Base-by-base conservation (phyloP, 2,329 filamentous ascomycete genomes). In the Pseudogymnoascus sp. region DNA sequence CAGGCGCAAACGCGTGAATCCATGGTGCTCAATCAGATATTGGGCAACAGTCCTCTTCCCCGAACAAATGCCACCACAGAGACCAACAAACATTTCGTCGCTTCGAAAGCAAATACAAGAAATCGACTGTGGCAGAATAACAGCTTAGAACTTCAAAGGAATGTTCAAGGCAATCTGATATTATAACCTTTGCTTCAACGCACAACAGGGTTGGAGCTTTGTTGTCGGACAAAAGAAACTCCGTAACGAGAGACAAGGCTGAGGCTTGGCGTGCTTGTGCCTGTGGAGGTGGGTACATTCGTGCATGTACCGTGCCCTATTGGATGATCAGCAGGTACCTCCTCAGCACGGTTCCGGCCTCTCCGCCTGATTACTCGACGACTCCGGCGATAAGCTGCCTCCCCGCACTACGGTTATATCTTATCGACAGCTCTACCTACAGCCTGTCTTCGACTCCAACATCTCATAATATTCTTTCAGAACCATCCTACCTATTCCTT, bases 11-110 rank as follows among this genome's bases (percentile, higher is more conserved):
- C 85, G 84, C 66, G 83, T 86, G 77, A 97, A 99, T 66, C 85
- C 86, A 75, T 97, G 89, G 68, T 93, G 85, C 67, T 92, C 84
- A 67, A 93, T 85, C 7, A 99, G 84, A 74, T 96, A 97, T 63
- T 90, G 85, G 64, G 92, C 92, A 68, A 97, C 90, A 8, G 91
- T 91, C 73, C 86, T 87, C 79, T 97, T 97, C 71, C 95, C 95
- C 60, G 93, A 87, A 78, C 93, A 97, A 71, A 97, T 93, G 72
- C 90, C 93, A 72, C 88, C 88, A 71, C 89, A 92, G 65, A 93
- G 81, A 63, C 89, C 89, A 67, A 92, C 88, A 42, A 93, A 80
- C 89, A 93, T 92, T 26, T 71, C 76, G 12, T 21, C 51, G 51
- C 51, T 57, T n/a, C 21, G n/a, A 12, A 57, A 57, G 36, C 51